Conservation (phyloP, 192 early-diverging fungal species). For the Coemansia brasiliensis region DNA sequence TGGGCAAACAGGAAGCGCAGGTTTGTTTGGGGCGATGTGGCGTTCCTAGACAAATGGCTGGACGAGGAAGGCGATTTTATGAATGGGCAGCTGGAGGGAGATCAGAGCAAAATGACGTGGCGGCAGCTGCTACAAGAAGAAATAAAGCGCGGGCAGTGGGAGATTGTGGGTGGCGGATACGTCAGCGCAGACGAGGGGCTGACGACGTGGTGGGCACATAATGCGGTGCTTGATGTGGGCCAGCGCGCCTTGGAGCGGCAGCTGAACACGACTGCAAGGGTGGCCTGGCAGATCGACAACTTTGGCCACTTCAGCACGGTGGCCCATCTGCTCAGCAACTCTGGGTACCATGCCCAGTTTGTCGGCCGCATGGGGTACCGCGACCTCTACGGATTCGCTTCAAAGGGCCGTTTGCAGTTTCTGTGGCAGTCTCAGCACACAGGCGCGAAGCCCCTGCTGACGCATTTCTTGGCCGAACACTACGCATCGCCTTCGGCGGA, state of each 20-base stretch:
- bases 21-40: constrained; percentile 51
- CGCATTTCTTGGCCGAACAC: constrained; percentile 39
- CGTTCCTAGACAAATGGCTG: constrained; percentile 49
- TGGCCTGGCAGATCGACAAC: constrained; percentile 49
- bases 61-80: constrained; percentile 28
- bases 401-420: constrained; percentile 24
- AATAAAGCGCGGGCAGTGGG: constrained; percentile 28
- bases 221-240: constrained; percentile 34
- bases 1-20: constrained; percentile 20
- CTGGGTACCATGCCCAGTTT: constrained; percentile 26
- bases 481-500: constrained; percentile 27
- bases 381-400: constrained; percentile 27
- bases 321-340: constrained; percentile 36
- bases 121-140: constrained; percentile 22
- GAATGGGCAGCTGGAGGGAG: constrained; percentile 8
- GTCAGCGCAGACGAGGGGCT: constrained; percentile 52
- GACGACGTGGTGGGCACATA: constrained; percentile 53
- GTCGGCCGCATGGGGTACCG: constrained; percentile 48
- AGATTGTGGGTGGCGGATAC: constrained; percentile 39
- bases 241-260: constrained; percentile 21
- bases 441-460: constrained; percentile 8
- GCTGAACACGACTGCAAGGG: constrained; percentile 20
- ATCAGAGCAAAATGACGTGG: constrained; percentile 20
- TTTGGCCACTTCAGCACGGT: constrained; percentile 34
- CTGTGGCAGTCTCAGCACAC: constrained; percentile 26